phyloP scores from a whole-genome alignment of 2,329 filamentous ascomycete species.

The Podosphaera fusca region DNA sequence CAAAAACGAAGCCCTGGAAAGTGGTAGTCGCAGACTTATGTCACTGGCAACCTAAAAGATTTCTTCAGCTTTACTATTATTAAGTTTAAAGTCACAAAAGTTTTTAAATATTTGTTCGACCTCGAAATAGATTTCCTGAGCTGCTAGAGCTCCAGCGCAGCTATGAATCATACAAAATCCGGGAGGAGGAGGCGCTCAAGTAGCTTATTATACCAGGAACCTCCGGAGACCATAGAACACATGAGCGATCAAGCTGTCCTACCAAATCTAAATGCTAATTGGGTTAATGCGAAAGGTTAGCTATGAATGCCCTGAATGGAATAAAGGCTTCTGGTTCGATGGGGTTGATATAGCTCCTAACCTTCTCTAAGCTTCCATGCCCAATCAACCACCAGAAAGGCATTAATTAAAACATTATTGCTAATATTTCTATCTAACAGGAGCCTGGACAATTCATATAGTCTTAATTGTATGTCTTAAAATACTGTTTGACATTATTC shows the following conservation, averaged over 20 bases:
- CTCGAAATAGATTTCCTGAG: neutral
- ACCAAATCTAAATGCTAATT: conserved; percentile 91
- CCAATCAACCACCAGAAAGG: too few species aligned
- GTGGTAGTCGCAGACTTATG: too few species aligned
- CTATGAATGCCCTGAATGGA: conserved; percentile 3
- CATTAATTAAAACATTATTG: neutral
- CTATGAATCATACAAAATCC: conserved; percentile 38
- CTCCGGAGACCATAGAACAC: conserved; percentile 87
- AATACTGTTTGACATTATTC: conserved; percentile 91
- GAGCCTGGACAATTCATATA: conserved; percentile 93
- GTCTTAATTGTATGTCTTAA: conserved; percentile 81
- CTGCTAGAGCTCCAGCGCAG: conserved; percentile 12
- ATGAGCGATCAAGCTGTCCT: conserved; percentile 88
- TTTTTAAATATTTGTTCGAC: too few species aligned
- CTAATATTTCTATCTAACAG: conserved; percentile 22
- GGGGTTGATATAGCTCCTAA: neutral
- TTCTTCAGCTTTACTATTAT: conserved; percentile 4
- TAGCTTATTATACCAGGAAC: conserved; percentile 93
- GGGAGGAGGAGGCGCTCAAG: conserved; percentile 82
- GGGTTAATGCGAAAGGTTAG: conserved; percentile 97
- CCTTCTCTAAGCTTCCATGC: neutral
- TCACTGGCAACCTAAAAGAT: conserved; percentile 10
- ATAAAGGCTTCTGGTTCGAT: neutral
- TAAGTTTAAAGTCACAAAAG: too few species aligned
- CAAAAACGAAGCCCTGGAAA: too few species aligned